phyloP scores from a whole-genome alignment of 768 basidiomycete genomes.

The Kwoniella dejecticola region DNA sequence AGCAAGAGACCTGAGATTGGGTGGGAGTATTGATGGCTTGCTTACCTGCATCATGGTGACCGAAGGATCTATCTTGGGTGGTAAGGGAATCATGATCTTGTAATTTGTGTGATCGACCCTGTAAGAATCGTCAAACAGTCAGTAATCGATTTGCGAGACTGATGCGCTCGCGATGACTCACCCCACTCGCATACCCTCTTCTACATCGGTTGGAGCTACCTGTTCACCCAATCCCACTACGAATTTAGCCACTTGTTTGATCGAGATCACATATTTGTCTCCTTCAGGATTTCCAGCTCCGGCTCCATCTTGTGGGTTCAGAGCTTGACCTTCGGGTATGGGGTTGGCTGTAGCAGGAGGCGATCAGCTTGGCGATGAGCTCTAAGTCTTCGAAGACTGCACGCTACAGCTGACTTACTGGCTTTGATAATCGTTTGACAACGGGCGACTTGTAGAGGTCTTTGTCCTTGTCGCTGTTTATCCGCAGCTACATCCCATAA shows the following conservation, averaged over 20 bases:
- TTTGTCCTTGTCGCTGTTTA: conserved; percentile 82
- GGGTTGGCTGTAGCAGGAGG: conserved; percentile 62
- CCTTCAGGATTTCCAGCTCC: conserved; percentile 66
- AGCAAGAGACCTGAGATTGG: too few relatives aligned
- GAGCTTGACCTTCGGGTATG: conserved; percentile 73
- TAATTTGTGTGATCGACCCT: conserved; percentile 68
- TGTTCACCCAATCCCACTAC: conserved; percentile 96
- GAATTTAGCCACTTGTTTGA: conserved; percentile 99
- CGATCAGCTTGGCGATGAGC: not conserved
- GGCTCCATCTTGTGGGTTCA: conserved; percentile 83
- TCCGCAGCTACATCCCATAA: conserved; percentile 96
- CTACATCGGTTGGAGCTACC: conserved; percentile 95
- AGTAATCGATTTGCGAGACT: not conserved
- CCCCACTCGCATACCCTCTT: conserved; percentile 99
- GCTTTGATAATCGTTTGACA: conserved; percentile 97
- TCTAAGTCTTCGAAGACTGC: too few relatives aligned
- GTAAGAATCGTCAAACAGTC: too few relatives aligned
- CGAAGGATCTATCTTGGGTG: conserved; percentile 97
- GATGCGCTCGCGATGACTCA: conserved; percentile 59
- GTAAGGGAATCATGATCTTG: conserved; percentile 96
- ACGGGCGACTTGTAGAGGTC: conserved; percentile 92
- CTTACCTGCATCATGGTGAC: conserved; percentile 89
- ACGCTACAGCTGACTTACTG: conserved; percentile 52
- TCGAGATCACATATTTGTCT: conserved; percentile 99
- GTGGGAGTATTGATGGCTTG: conserved; percentile 28